Conservation (phyloP, 306 rosid genomes). For the Corylus heterophylla region DNA sequence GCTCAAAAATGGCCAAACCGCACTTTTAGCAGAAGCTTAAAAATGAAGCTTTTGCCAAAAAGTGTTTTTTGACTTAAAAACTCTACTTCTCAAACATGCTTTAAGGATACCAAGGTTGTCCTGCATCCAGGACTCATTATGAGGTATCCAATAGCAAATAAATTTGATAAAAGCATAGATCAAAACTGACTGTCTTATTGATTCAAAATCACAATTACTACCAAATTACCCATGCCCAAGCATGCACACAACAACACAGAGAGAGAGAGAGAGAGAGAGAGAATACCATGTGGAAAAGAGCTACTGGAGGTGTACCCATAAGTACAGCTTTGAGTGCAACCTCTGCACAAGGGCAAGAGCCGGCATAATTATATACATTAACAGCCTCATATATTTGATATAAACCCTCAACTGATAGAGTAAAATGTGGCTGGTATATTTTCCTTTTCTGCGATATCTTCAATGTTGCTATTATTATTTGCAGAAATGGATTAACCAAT, state of each 20-base stretch:
- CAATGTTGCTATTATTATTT: slow-evolving; percentile 47
- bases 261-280: slow-evolving; percentile 26
- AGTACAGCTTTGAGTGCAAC: slow-evolving; percentile 68
- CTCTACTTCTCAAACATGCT: no score
- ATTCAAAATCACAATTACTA: background rate
- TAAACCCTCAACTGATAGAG: slow-evolving; percentile 65
- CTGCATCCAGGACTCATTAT: background rate
- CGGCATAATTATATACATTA: slow-evolving; percentile 24
- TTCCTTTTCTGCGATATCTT: slow-evolving; percentile 73
- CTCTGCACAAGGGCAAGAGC: slow-evolving; percentile 36
- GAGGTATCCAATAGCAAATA: background rate
- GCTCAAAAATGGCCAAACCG: no score
- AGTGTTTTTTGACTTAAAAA: no score
- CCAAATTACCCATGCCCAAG: no score
- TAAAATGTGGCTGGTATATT: slow-evolving; percentile 70
- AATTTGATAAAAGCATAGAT: background rate
- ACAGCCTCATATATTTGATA: slow-evolving; percentile 55
- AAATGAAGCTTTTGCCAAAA: no score
- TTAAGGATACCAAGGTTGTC: background rate
- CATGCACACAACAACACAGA: background rate
- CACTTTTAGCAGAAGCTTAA: no score
- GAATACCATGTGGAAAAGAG: slow-evolving; percentile 59
- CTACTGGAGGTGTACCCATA: slow-evolving; percentile 60
- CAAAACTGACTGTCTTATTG: background rate
- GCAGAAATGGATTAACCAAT: slow-evolving; percentile 52